Conservation (phyloP, 305 asterid genomes). For the Fraxinus greggii region DNA sequence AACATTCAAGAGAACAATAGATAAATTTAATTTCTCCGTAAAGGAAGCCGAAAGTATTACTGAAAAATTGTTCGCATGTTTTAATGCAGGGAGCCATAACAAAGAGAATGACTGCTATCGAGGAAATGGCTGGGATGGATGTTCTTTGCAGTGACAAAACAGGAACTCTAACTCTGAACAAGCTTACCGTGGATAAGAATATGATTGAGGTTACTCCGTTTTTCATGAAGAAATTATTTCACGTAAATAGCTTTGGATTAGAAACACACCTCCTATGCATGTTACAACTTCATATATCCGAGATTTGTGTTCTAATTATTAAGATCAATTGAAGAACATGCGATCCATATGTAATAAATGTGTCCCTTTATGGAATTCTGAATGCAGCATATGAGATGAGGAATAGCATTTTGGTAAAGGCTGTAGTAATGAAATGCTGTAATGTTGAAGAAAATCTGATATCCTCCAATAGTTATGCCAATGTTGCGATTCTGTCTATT, state of each 20-base stretch:
- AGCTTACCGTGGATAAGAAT: conserved; percentile 64
- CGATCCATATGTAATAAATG: not conserved
- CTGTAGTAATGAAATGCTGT: not conserved
- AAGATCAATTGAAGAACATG: not conserved
- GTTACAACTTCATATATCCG: not conserved
- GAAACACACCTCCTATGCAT: not conserved
- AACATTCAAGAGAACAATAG: not conserved
- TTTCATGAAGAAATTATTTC: not conserved
- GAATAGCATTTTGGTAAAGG: not conserved
- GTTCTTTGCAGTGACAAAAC: conserved; percentile 76
- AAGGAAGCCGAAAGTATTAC: not conserved
- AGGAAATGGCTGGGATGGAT: conserved; percentile 81
- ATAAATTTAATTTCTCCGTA: not conserved
- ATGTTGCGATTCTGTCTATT: not conserved
- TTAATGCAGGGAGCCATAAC: conserved; percentile 65
- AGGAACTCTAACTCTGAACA: conserved; percentile 68
- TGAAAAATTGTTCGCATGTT: not conserved
- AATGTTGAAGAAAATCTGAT: not conserved
- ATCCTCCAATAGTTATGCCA: not conserved
- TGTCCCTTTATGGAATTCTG: not conserved
- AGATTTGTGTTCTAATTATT: not conserved
- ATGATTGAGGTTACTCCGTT: conserved; percentile 44
- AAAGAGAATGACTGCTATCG: conserved; percentile 73
- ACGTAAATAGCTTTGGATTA: not conserved
- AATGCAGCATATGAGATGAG: not conserved